Evolutionary conservation across 495 filamentous ascomycete genomes (phyloP).

Genomic region (Lophium mytilinum): DNA sequence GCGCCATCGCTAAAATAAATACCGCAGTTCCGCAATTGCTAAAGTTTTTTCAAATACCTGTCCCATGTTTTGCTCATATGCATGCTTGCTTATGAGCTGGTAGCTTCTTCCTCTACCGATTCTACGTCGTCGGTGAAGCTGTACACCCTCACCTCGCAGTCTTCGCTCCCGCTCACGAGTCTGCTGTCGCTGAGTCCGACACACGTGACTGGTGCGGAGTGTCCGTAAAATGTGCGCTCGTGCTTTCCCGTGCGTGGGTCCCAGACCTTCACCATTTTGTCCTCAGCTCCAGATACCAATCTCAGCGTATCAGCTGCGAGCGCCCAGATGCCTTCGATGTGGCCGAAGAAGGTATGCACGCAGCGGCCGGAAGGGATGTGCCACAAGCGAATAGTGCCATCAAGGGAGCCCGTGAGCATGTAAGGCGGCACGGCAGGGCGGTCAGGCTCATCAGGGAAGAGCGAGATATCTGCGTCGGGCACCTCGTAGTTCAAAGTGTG

Average conservation of each 20-base stretch:
- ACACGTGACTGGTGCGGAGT: conserved; percentile 84
- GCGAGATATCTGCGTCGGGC: not conserved
- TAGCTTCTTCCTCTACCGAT: not conserved
- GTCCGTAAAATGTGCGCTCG: conserved; percentile 83
- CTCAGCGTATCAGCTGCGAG: conserved; percentile 85
- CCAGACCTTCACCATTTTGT: conserved; percentile 96
- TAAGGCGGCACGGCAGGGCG: conserved; percentile 72
- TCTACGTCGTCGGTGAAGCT: conserved; percentile 16
- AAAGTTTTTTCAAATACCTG: too few species aligned
- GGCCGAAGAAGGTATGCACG: conserved; percentile 88
- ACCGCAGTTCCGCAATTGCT: too few species aligned
- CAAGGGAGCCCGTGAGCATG: conserved; percentile 85
- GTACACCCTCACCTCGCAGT: conserved; percentile 72
- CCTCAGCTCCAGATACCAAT: conserved; percentile 80
- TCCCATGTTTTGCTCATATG: too few species aligned
- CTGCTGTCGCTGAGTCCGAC: conserved; percentile 80
- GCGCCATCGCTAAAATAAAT: too few species aligned
- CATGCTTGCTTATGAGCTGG: too few species aligned
- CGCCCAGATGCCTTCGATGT: conserved; percentile 93
- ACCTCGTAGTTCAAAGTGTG: not conserved
- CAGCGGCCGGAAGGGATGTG: conserved; percentile 74
- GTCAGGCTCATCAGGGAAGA: conserved; percentile 45
- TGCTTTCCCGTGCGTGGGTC: conserved; percentile 85
- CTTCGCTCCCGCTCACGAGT: conserved; percentile 85
- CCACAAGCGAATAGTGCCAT: conserved; percentile 89